Percentiles rank a stretch among this genome's conserved stretches.
Evolutionary conservation across 2,329 filamentous ascomycete species (phyloP).

Genomic region (Fusarium torreyae): DNA sequence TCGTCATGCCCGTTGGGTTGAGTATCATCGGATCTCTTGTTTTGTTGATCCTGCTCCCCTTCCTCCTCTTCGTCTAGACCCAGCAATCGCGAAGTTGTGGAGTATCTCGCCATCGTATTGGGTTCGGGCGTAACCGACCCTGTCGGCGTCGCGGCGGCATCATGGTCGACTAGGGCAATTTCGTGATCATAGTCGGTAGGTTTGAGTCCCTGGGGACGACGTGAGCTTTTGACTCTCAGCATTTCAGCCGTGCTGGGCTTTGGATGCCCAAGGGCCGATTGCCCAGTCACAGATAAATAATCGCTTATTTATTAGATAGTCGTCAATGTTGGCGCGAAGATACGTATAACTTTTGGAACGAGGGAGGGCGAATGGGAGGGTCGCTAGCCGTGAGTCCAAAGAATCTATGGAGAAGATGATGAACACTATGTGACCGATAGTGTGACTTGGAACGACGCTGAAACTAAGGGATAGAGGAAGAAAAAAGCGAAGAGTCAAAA

Average conservation of each 20-base stretch:
- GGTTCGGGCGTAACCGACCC: slow-evolving; percentile 41
- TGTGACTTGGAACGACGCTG: slow-evolving; percentile 13
- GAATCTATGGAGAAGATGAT: not conserved
- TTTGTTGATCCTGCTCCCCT: slow-evolving; percentile 19
- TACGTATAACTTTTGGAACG: slow-evolving; percentile 16
- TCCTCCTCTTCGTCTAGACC: slow-evolving; percentile 38
- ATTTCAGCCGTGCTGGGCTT: slow-evolving; percentile 44
- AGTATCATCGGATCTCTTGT: slow-evolving; percentile 23
- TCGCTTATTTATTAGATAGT: slow-evolving; percentile 14
- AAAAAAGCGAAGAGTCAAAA: slow-evolving; percentile 20
- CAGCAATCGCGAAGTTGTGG: slow-evolving; percentile 48
- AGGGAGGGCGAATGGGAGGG: slow-evolving; percentile 3
- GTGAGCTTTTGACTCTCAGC: slow-evolving; percentile 63
- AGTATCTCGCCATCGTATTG: slow-evolving; percentile 35
- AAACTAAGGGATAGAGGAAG: slow-evolving; percentile 8
- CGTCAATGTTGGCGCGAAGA: slow-evolving; percentile 6
- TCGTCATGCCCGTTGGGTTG: slow-evolving; percentile 24
- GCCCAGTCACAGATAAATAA: slow-evolving; percentile 27
- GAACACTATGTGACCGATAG: slow-evolving; percentile 8
- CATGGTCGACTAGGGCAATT: slow-evolving; percentile 76
- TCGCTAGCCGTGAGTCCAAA: slow-evolving; percentile 1
- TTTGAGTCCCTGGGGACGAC: slow-evolving; percentile 68
- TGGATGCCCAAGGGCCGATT: slow-evolving; percentile 24
- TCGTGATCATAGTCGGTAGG: slow-evolving; percentile 79
- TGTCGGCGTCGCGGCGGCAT: slow-evolving; percentile 50